Conservation (phyloP, 345 rosid species). For the Sonneratia caseolaris region DNA sequence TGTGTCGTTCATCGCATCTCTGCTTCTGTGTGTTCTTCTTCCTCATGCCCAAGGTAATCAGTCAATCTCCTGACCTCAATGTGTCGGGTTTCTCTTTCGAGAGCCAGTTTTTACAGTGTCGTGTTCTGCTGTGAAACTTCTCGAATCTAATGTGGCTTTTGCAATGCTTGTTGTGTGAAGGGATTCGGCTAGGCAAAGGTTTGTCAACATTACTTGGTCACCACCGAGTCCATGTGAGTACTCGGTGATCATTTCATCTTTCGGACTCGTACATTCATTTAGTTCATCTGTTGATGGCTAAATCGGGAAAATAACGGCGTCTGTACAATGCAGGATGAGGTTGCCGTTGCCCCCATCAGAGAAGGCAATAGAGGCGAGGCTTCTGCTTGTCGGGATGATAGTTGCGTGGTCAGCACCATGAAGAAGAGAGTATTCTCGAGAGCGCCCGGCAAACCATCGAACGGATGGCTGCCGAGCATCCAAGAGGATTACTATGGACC, state of each 20-base stretch:
- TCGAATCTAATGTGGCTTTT: not conserved
- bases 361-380: constrained; percentile 1
- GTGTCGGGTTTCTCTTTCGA: not conserved
- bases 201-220: not conserved
- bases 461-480: constrained; percentile 31
- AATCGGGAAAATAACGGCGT: not conserved
- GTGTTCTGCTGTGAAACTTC: not conserved
- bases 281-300: not conserved
- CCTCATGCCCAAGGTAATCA: constrained; percentile 12
- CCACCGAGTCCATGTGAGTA: constrained; percentile 6
- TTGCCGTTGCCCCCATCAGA: not conserved
- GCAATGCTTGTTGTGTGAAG: constrained; percentile 7
- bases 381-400: not conserved
- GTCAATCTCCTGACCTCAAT: not conserved
- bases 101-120: not conserved
- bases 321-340: not conserved
- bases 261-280: not conserved
- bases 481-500: constrained; percentile 65
- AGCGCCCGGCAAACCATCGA: constrained; percentile 6
- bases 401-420: not conserved
- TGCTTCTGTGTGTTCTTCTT: constrained; percentile 11
- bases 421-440: constrained; percentile 9
- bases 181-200: constrained; percentile 9
- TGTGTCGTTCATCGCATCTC: not conserved
- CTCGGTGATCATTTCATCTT: not conserved